Evolutionary conservation across 169 alveolate species (phyloP).

Genomic region (Plasmodium gallinaceum): DNA sequence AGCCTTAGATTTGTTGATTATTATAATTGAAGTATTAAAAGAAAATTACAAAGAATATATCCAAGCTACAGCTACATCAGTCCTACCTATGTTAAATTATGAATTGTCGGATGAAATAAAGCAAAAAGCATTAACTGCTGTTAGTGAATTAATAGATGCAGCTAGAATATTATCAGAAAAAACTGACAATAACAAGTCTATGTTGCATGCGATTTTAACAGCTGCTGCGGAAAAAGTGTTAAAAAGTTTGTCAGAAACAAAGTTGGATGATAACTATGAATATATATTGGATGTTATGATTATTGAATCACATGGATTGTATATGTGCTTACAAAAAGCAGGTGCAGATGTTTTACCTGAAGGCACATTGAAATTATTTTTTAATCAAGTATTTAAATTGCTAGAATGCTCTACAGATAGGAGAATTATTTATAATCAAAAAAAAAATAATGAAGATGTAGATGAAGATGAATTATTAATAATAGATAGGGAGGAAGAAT

Average conservation of each 20-base stretch:
- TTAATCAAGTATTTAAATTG: slow-evolving; percentile 45
- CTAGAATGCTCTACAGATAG: slow-evolving; percentile 72
- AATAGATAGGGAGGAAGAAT: slow-evolving; percentile 84
- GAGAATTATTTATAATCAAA: slow-evolving; percentile 79
- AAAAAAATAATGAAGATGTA: slow-evolving; percentile 80
- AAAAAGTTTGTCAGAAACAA: slow-evolving; percentile 60
- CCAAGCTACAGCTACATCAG: slow-evolving; percentile 84
- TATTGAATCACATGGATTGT: slow-evolving; percentile 83
- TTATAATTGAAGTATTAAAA: slow-evolving; percentile 83
- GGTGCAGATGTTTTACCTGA: slow-evolving; percentile 85
- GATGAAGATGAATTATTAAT: slow-evolving; percentile 86
- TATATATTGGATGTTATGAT: slow-evolving; percentile 80
- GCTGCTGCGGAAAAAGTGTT: slow-evolving; percentile 71
- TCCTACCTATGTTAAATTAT: slow-evolving; percentile 83
- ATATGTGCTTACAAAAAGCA: slow-evolving; percentile 86
- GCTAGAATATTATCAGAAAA: slow-evolving; percentile 81
- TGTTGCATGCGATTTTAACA: slow-evolving; percentile 82
- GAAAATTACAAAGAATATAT: slow-evolving; percentile 84
- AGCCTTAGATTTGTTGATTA: slow-evolving; percentile 79
- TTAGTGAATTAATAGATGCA: slow-evolving; percentile 89
- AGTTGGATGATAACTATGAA: slow-evolving; percentile 77
- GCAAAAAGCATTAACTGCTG: slow-evolving; percentile 86
- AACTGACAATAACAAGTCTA: slow-evolving; percentile 78
- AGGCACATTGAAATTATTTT: slow-evolving; percentile 49
- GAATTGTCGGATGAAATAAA: slow-evolving; percentile 87